These are phyloP conservation scores for Phytophthora fragariae DNA, from an alignment of 352 stramenopile species.

Conservation along the genomic window DNA sequence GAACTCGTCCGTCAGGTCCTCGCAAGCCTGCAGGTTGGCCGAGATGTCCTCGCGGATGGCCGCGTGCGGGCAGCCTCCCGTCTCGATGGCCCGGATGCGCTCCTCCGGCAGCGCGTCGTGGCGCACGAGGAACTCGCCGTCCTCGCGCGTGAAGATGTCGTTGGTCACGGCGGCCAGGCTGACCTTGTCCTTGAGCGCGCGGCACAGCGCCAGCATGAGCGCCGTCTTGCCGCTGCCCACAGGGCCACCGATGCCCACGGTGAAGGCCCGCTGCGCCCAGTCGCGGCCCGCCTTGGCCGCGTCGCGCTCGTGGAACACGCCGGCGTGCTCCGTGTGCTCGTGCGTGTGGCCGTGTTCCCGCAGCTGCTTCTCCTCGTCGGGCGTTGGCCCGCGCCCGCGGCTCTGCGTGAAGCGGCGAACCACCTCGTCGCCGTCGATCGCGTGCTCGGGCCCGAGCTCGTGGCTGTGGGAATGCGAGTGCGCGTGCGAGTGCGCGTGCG, in stretches of 20 bases:
- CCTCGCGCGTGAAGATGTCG: slow-evolving; percentile 99
- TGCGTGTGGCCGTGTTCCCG: slow-evolving; percentile 90
- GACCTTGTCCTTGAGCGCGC: slow-evolving; percentile 80
- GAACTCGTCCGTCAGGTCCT: slow-evolving; percentile 94
- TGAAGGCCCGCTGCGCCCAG: slow-evolving; percentile 91
- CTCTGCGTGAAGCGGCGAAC: slow-evolving; percentile 73
- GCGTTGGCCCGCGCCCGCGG: slow-evolving; percentile 67
- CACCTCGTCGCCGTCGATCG: slow-evolving; percentile 69
- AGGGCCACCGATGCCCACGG: slow-evolving; percentile 96
- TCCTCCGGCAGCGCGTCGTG: slow-evolving; percentile 91
- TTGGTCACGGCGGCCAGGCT: slow-evolving; percentile 96
- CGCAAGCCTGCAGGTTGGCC: slow-evolving; percentile 96
- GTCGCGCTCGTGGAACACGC: slow-evolving; percentile 77
- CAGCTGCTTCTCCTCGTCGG: slow-evolving; percentile 80
- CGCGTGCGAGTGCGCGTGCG: slow-evolving; percentile 42
- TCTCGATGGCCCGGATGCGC: slow-evolving; percentile 97
- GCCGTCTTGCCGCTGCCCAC: slow-evolving; percentile 97
- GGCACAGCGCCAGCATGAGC: slow-evolving; percentile 94
- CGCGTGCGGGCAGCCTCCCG: slow-evolving; percentile 97
- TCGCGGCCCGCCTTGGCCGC: slow-evolving; percentile 60
- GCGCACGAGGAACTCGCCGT: slow-evolving; percentile 97
- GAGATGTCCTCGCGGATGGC: slow-evolving; percentile 98
- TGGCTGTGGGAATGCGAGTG: slow-evolving; percentile 49
- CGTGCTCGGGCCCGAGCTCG: slow-evolving; percentile 44
- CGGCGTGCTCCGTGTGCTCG: slow-evolving; percentile 88